These are phyloP conservation scores for Phaffia rhodozyma DNA, from an alignment of 1,284 basidiomycete genomes.

Conservation along the genomic window DNA sequence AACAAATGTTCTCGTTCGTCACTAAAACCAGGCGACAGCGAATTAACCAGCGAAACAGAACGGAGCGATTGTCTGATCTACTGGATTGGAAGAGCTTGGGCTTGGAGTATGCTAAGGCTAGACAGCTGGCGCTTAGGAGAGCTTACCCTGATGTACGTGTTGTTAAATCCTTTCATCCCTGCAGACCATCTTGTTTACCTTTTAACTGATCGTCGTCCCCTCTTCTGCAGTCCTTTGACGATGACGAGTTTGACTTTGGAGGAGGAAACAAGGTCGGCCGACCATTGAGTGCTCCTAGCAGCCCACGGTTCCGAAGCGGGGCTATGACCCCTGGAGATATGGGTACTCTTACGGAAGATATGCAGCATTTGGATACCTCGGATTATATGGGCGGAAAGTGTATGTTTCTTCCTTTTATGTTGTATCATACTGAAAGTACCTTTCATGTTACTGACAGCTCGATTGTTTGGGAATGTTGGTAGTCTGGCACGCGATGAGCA, in stretches of 20 bases:
- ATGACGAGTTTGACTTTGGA: constrained; percentile 50
- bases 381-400: constrained; percentile 68
- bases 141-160: constrained; percentile 68
- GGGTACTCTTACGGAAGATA: constrained; percentile 90
- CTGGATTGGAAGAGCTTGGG: constrained; percentile 98
- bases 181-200: neutral
- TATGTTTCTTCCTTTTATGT: constrained; percentile 41
- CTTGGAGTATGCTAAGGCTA: constrained; percentile 89
- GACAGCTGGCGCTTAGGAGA: constrained; percentile 79
- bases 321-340: constrained; percentile 69
- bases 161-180: neutral
- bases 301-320: constrained; percentile 63
- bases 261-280: constrained; percentile 52
- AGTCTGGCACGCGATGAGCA: constrained; percentile 35
- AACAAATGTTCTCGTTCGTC: constrained; percentile 66
- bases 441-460: neutral
- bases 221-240: constrained; percentile 48
- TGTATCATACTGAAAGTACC: neutral
- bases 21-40: constrained; percentile 87
- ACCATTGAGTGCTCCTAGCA: constrained; percentile 71
- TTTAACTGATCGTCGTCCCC: neutral
- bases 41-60: constrained; percentile 96
- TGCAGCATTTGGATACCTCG: constrained; percentile 73
- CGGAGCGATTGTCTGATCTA: constrained; percentile 80
- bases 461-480: neutral